Base-by-base conservation (phyloP, 257 asterid species). In the Ehretia macrophylla region DNA sequence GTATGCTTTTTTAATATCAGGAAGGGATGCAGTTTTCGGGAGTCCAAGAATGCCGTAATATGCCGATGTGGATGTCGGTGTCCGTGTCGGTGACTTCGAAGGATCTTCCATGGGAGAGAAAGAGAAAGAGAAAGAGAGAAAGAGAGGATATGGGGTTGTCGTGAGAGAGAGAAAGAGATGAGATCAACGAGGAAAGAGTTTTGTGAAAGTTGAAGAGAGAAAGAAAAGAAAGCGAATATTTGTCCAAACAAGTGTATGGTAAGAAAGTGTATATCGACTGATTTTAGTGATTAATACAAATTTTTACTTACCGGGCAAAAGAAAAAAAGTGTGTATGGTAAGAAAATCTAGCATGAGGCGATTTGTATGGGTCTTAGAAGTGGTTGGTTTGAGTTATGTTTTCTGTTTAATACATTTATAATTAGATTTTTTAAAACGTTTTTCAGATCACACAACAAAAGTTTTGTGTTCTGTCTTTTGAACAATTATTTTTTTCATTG, bases 1-100 rank as follows among this genome's bases (percentile, higher is more conserved):
- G 80, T 90, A 85, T 13, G 95, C 94, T 69, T 74, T 91, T 56
- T 85, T 64, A 65, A 88, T 78, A 4, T 88, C 98, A 8, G 83
- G 32, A 39, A 85, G 80, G 67, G 96, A 71, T 60, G 97, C 96
- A 51, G 84, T 64, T 55, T 74, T 85, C 10, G 92, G 59, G 54
- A 90, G 75, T 49, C 90, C 96, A 48, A 86, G 87, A 71, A 84
- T 71, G 75, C 69, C 44, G 68, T 85, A 69, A 14, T 76, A 81
- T 42, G 77, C 77, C 16, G 74, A n/a, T 16, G 71, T 38, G 19
- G 63, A 13, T 1, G 61, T 32, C 27, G 64, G 58, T 12, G 70
- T 18, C 10, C 51, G 64, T 46, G 78, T 58, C 42, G 59, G 76
- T 35, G 83, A 74, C 56, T 64, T 78, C 12, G 75, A 42, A 51